Evolutionary conservation across 352 stramenopile genomes (phyloP).

Genomic region (Pythium aquatile): DNA sequence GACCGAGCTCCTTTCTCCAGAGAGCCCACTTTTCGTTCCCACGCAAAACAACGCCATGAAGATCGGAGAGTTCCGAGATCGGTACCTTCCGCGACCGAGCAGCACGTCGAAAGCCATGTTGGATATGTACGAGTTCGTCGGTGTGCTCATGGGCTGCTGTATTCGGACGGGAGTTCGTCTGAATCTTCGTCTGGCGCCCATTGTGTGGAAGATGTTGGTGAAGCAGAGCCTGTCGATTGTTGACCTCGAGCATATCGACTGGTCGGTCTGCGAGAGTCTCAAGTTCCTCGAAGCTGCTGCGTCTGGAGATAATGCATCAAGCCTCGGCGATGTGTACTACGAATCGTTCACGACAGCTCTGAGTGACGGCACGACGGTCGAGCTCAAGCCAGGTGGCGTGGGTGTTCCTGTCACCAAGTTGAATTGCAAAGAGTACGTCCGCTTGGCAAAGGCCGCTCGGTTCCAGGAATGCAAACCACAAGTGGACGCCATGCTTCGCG

Average conservation of each 20-base stretch:
- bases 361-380: constrained; percentile 61
- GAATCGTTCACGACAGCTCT: constrained; percentile 75
- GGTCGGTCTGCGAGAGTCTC: constrained; percentile 35
- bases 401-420: constrained; percentile 58
- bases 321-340: constrained; percentile 40
- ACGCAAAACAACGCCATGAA: constrained; percentile 75
- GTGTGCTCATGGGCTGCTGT: constrained; percentile 75
- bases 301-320: constrained; percentile 7
- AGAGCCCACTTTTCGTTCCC: constrained; percentile 61
- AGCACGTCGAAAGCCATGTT: constrained; percentile 54
- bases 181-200: constrained; percentile 65
- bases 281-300: constrained; percentile 28
- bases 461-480: constrained; percentile 76
- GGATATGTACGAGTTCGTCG: constrained; percentile 77
- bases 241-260: constrained; percentile 65
- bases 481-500: constrained; percentile 70
- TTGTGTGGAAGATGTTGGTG: constrained; percentile 81
- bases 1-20: constrained; percentile 50
- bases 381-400: constrained; percentile 50
- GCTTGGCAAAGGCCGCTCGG: constrained; percentile 53
- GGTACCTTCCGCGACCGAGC: constrained; percentile 59
- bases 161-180: constrained; percentile 73
- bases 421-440: constrained; percentile 75
- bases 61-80: constrained; percentile 68
- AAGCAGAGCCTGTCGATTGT: constrained; percentile 60